Evolutionary conservation across 371 early-diverging fungal species (phyloP), one percentile per base, ranked within the genome.

Genomic region (Chytridium lagenaria): DNA sequence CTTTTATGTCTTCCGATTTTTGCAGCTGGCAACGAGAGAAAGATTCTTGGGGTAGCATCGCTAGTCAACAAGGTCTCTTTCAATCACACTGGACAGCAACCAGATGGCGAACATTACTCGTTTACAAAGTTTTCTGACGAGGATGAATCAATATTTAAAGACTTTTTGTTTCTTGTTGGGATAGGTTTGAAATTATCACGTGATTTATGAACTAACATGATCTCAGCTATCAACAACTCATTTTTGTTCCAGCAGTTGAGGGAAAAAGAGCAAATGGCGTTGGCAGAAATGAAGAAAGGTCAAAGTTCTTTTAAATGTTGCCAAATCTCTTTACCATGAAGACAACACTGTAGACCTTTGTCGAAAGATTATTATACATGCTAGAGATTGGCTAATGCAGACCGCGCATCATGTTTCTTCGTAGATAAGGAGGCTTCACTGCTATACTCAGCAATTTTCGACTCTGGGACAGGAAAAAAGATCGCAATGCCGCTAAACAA

Each of bases 1-100:
- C 72, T 80, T 1, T 55, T 80, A 34, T 77, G 77, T 44, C 26
- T 77, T 26, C 80, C 80, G 15, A 77, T 80, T 33, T 74, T 74
- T 40, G 73, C 68, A 0, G 59, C 55, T 19, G 71, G 66, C 10
- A 15, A 64, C 22, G 64, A 67, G 31, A 67, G 50, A 12, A 70
- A 75, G 39, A 40, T 80, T 0, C 26, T 77, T 0, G 77, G 77
- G 15, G 77, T 77, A 10, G 73, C 79, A n/a, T 55, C 70, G 3
- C 65, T 76, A 23, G 44, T 76, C 36, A 79, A 76, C 72, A 76
- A 78, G n/a, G n/a, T n/a, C n/a, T n/a, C n/a, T n/a, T n/a, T n/a
- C n/a, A n/a, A n/a, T n/a, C n/a, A n/a, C n/a, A 66, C 28, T 31
- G 5, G 28, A 22, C 5, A 16, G 50, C 0, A 23, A 51, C 1